phyloP scores from a whole-genome alignment of 2,329 filamentous ascomycete genomes.

The Fusarium bactridioides region DNA sequence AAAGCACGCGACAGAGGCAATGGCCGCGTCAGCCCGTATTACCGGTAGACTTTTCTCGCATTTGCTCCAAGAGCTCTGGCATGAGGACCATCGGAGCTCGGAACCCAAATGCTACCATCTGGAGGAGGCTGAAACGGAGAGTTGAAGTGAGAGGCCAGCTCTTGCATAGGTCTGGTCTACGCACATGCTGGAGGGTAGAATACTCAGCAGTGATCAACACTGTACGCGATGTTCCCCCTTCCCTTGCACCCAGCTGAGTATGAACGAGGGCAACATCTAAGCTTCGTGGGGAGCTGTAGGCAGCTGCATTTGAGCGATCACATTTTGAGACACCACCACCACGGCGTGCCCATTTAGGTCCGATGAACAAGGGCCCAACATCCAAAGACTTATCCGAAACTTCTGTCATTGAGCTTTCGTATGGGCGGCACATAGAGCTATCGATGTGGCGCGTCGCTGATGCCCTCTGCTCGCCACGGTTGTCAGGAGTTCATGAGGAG shows the following conservation, averaged over 20 bases:
- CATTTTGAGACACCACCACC: not conserved
- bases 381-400: not conserved
- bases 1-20: not conserved
- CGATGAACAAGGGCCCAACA: not conserved
- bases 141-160: not conserved
- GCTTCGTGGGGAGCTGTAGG: not conserved
- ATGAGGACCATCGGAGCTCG: not conserved
- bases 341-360: not conserved
- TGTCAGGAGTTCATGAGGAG: not conserved
- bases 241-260: not conserved
- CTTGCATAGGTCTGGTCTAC: not conserved
- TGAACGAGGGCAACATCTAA: not conserved
- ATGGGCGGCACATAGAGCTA: rapidly evolving
- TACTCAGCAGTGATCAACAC: not conserved
- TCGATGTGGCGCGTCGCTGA: not conserved
- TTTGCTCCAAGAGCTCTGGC: not conserved
- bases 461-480: not conserved
- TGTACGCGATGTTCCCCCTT: not conserved
- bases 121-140: not conserved
- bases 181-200: not conserved
- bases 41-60: too few species aligned
- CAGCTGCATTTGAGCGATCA: not conserved
- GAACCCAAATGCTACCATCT: not conserved
- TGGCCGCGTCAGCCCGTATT: not conserved
- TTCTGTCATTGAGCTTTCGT: too few species aligned